Conservation (phyloP, 306 rosid genomes). For the Quercus berberidifolia region DNA sequence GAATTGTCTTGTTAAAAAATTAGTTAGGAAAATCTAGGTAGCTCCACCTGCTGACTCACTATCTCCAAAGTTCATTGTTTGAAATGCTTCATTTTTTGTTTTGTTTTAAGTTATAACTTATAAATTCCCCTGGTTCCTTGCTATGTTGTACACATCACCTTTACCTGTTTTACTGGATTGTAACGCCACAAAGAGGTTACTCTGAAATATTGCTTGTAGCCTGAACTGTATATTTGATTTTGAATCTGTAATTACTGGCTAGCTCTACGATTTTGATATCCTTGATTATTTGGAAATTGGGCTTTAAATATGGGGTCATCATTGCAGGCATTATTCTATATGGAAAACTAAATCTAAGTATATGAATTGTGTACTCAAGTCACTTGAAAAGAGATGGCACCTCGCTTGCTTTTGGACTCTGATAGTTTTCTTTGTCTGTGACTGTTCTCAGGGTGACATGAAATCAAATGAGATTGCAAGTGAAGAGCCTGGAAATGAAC, state of each 20-base stretch:
- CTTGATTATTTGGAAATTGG: not conserved
- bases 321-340: not conserved
- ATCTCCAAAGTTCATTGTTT: not conserved
- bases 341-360: not conserved
- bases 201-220: not conserved
- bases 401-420: constrained; percentile 26
- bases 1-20: not conserved
- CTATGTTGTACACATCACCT: not conserved
- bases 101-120: not conserved
- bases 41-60: not conserved
- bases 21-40: not conserved
- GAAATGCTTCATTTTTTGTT: not conserved
- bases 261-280: not conserved
- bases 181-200: not conserved
- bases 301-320: not conserved
- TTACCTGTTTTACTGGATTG: not conserved
- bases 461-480: constrained; percentile 46
- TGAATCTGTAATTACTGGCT: not conserved
- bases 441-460: constrained; percentile 58
- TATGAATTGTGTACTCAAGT: not conserved
- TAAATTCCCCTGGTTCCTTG: not conserved
- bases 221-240: not conserved
- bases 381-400: constrained; percentile 13
- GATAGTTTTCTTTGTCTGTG: constrained; percentile 11
- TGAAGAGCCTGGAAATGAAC: constrained; percentile 54